Percentiles rank a stretch among this genome's conserved stretches.
These are phyloP conservation scores for Linaria vulgaris DNA, from an alignment of 257 asterid genomes.

Conservation along the genomic window DNA sequence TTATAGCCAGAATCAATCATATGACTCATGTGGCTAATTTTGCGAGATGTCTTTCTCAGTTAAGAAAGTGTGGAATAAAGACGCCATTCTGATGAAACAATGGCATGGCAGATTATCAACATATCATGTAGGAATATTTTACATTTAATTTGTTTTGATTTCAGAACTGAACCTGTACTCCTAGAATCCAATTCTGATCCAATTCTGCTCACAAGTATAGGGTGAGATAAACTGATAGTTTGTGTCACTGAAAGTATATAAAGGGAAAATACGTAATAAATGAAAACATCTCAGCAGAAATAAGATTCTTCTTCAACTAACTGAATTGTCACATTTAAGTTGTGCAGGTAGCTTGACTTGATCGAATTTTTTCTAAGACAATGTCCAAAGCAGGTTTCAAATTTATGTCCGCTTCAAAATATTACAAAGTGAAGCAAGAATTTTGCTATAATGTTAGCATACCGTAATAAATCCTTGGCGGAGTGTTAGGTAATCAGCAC, in stretches of 20 bases:
- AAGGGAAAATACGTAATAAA: not conserved
- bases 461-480: slow-evolving; percentile 96
- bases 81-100: not conserved
- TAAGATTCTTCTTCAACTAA: slow-evolving; percentile 9
- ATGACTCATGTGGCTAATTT: not conserved
- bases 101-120: slow-evolving; percentile 5
- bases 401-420: slow-evolving; percentile 3
- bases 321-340: not conserved
- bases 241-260: not conserved
- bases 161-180: not conserved
- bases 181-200: not conserved
- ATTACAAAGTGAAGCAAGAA: slow-evolving; percentile 1
- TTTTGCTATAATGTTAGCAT: slow-evolving; percentile 28
- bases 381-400: not conserved
- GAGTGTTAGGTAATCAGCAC: slow-evolving; percentile 92
- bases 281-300: not conserved
- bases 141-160: not conserved
- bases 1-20: not conserved
- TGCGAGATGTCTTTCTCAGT: not conserved
- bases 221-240: not conserved
- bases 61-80: no score
- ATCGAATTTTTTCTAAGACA: not conserved
- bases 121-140: no score
- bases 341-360: not conserved
- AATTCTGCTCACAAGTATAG: not conserved